Evolutionary conservation across 768 basidiomycete species (phyloP).

Genomic region (Suillus subaureus): DNA sequence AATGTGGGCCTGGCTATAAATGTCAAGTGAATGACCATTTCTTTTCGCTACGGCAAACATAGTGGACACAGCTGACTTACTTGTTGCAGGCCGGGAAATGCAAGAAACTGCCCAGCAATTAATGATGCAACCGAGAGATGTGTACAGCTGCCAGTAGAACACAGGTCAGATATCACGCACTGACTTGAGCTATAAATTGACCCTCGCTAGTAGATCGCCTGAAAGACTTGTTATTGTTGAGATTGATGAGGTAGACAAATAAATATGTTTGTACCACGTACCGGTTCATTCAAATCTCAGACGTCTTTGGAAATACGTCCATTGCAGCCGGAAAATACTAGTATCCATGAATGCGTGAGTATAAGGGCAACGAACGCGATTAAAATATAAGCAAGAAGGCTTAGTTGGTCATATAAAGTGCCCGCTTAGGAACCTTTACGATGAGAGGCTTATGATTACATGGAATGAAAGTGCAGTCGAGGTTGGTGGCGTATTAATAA

Average conservation of each 20-base stretch:
- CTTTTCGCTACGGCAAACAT: not conserved
- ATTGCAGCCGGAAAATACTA: constrained; percentile 18
- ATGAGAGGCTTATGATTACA: constrained; percentile 67
- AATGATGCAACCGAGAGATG: not conserved
- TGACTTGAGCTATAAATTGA: not conserved
- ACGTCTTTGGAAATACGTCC: constrained; percentile 10
- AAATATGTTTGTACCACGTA: not conserved
- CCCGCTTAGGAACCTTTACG: constrained; percentile 92
- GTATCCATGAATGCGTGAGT: constrained; percentile 14
- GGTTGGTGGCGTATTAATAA: constrained; percentile 79
- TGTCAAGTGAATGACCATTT: not conserved
- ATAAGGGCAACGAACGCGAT: constrained; percentile 14
- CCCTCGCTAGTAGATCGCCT: not conserved
- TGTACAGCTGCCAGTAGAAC: not conserved
- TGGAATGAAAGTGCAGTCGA: constrained; percentile 94
- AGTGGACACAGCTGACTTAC: not conserved
- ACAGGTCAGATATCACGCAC: not conserved
- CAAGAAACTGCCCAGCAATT: not conserved
- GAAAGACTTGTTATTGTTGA: not conserved
- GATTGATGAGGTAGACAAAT: not conserved
- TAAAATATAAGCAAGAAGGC: constrained; percentile 10
- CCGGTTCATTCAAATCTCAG: not conserved
- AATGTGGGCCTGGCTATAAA: not conserved
- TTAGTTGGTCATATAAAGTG: constrained; percentile 83
- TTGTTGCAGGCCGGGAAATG: not conserved